Percentiles rank a stretch among this genome's conserved stretches.
These are phyloP conservation scores for Stagonosporopsis chrysanthemi DNA, from an alignment of 2,329 filamentous ascomycete genomes.

Conservation along the genomic window DNA sequence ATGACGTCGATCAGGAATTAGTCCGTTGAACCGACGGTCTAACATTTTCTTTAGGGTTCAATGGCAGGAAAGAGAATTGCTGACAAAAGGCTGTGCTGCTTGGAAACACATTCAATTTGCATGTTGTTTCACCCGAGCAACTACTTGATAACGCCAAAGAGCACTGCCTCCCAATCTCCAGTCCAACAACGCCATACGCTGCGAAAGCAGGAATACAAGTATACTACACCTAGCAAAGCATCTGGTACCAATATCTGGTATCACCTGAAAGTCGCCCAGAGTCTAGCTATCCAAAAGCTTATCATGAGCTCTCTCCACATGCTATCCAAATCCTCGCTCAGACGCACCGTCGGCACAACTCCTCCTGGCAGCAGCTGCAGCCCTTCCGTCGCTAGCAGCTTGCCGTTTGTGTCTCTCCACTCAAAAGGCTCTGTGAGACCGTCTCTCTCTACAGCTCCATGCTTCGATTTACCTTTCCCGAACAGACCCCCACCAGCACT, in stretches of 20 bases:
- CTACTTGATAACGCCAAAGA: background rate
- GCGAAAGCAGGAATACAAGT: background rate
- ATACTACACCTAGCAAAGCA: background rate
- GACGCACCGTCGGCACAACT: conserved; percentile 25
- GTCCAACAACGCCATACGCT: conserved; percentile 8
- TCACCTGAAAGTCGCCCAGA: conserved; percentile 20
- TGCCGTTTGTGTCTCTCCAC: conserved; percentile 28
- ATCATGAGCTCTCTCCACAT: conserved; percentile 32
- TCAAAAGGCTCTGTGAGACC: conserved; percentile 17
- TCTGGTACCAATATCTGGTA: background rate
- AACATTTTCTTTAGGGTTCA: background rate
- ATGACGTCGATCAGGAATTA: conserved; percentile 9
- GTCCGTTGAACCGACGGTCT: conserved; percentile 3
- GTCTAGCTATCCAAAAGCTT: conserved; percentile 24
- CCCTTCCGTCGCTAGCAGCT: conserved; percentile 25
- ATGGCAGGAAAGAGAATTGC: background rate
- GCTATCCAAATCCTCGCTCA: conserved; percentile 24
- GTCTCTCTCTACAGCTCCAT: conserved; percentile 12
- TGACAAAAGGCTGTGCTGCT: background rate
- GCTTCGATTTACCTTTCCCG: conserved; percentile 14
- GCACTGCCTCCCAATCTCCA: background rate
- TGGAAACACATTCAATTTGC: background rate
- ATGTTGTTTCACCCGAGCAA: background rate
- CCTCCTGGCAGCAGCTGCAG: conserved; percentile 16
- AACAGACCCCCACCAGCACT: conserved; percentile 13